These are phyloP conservation scores for Medicago arabica DNA, from an alignment of 306 rosid species.

Conservation along the genomic window DNA sequence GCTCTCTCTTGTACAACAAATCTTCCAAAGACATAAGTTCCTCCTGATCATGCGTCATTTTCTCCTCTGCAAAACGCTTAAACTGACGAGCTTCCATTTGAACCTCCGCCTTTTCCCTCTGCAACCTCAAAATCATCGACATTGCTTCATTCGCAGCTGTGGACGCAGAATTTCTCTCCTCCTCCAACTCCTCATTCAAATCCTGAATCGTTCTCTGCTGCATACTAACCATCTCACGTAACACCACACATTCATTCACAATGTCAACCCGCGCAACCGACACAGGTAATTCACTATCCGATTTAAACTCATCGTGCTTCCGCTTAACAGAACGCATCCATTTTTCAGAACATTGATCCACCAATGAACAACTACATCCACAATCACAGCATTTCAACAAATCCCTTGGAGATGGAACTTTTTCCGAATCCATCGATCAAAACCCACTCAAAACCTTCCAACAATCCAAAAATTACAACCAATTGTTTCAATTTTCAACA, in stretches of 20 bases:
- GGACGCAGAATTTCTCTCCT: slow-evolving; percentile 93
- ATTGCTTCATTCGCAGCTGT: slow-evolving; percentile 98
- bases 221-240: slow-evolving; percentile 78
- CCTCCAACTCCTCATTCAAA: slow-evolving; percentile 82
- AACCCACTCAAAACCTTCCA: slow-evolving; percentile 49
- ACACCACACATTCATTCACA: slow-evolving; percentile 77
- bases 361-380: slow-evolving; percentile 63
- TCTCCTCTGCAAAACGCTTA: slow-evolving; percentile 90
- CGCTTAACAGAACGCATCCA: slow-evolving; percentile 91
- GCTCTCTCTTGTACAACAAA: slow-evolving; percentile 91
- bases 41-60: slow-evolving; percentile 86
- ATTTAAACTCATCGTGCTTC: slow-evolving; percentile 74
- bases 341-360: slow-evolving; percentile 54
- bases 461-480: slow-evolving; percentile 38
- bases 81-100: slow-evolving; percentile 98
- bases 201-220: slow-evolving; percentile 80
- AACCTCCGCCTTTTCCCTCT: slow-evolving; percentile 97
- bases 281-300: slow-evolving; percentile 48
- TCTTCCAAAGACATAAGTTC: slow-evolving; percentile 81
- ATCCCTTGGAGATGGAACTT: slow-evolving; percentile 57
- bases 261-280: slow-evolving; percentile 67
- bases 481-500: slow-evolving; percentile 16
- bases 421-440: slow-evolving; percentile 66
- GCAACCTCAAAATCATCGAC: slow-evolving; percentile 97
- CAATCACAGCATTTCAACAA: slow-evolving; percentile 70